Percentiles rank a stretch among this genome's conserved stretches.
Conservation (phyloP, 805 yeast genomes). For the Saccharomyces eubayanus region DNA sequence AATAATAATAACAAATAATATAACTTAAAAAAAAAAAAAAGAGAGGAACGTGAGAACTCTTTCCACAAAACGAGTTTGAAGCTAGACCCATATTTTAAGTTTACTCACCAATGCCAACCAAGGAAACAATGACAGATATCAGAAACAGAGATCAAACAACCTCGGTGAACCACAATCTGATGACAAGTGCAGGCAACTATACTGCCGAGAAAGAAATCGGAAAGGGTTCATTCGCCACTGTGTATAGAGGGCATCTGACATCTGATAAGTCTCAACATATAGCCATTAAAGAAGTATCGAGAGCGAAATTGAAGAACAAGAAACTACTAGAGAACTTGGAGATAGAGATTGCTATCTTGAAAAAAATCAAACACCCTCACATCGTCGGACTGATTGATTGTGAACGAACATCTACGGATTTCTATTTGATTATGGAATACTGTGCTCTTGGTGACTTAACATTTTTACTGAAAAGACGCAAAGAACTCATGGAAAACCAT, state of each 20-base stretch:
- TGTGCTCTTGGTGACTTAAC: conserved; percentile 93
- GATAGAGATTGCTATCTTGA: conserved; percentile 82
- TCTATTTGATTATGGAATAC: conserved; percentile 91
- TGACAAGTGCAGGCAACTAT: conserved; percentile 20
- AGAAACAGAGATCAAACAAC: conserved; percentile 3
- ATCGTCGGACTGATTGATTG: conserved; percentile 82
- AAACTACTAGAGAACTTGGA: conserved; percentile 85
- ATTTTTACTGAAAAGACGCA: conserved; percentile 69
- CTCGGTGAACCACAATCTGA: not conserved
- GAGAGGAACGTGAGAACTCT: not conserved
- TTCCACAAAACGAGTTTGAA: not conserved
- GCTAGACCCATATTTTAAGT: not conserved
- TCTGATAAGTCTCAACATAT: conserved; percentile 38
- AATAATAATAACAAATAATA: not conserved
- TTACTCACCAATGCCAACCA: conserved; percentile 11
- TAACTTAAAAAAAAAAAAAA: not conserved
- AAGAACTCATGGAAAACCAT: conserved; percentile 61
- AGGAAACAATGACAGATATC: conserved; percentile 5
- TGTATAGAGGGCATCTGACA: conserved; percentile 67
- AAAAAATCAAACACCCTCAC: conserved; percentile 85
- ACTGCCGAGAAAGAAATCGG: conserved; percentile 60
- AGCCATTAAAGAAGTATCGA: conserved; percentile 81
- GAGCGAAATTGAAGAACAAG: conserved; percentile 74
- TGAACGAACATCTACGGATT: conserved; percentile 65
- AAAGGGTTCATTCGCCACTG: conserved; percentile 91